Conservation (phyloP, 192 early-diverging fungal genomes). For the Gonapodya sp. region DNA sequence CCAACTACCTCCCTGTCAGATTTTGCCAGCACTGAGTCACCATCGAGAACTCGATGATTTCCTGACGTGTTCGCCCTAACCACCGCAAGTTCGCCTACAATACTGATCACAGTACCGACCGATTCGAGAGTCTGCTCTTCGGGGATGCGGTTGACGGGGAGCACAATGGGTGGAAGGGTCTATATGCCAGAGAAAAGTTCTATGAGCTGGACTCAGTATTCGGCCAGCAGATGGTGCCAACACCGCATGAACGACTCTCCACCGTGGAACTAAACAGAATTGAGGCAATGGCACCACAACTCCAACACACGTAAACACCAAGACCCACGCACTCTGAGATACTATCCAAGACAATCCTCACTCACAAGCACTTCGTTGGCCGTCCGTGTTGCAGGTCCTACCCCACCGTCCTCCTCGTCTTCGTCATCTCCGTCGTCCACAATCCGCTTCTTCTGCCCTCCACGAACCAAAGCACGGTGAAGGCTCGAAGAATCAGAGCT, state of each 20-base stretch:
- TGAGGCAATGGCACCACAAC: no score
- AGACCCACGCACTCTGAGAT: background rate
- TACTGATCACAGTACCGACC: conserved; percentile 56
- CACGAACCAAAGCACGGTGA: background rate
- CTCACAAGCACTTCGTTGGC: background rate
- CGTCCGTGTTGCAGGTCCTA: background rate
- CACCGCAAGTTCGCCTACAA: conserved; percentile 66
- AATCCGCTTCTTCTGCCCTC: background rate
- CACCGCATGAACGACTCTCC: no score
- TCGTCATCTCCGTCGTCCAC: background rate
- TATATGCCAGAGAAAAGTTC: no score
- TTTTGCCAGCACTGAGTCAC: conserved; percentile 60
- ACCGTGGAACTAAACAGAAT: no score
- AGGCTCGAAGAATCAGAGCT: background rate
- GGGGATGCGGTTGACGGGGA: conserved; percentile 31
- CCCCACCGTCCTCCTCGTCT: background rate
- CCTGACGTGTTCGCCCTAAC: conserved; percentile 42
- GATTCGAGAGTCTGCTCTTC: conserved; percentile 31
- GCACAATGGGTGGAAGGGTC: conserved; percentile 2
- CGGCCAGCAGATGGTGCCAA: no score
- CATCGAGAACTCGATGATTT: conserved; percentile 56
- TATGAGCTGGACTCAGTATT: no score
- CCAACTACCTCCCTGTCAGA: conserved; percentile 52
- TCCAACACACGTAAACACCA: background rate
- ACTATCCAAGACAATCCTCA: background rate